phyloP scores from a whole-genome alignment of 75 land plant species.

The Sequoiadendron giganteum region DNA sequence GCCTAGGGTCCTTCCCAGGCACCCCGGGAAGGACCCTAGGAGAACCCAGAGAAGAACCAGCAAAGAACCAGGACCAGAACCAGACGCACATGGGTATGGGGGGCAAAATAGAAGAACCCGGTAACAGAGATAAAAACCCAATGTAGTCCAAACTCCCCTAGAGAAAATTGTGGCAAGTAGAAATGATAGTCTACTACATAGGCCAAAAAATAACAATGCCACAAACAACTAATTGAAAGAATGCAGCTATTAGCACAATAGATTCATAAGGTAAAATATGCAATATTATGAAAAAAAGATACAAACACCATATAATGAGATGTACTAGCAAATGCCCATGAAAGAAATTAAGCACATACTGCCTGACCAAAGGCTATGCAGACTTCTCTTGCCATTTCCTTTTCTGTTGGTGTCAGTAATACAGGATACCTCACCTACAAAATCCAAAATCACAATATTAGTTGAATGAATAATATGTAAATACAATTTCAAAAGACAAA shows the following conservation, averaged over 20 bases:
- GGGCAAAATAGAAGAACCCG: too few relatives aligned
- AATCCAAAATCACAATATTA: background rate
- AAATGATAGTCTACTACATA: background rate
- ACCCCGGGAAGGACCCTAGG: too few relatives aligned
- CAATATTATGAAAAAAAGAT: background rate
- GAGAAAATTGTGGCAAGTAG: background rate
- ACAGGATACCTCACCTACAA: conserved; percentile 98
- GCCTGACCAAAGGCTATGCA: conserved; percentile 94
- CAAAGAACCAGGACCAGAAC: too few relatives aligned
- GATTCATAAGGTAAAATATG: background rate
- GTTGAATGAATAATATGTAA: background rate
- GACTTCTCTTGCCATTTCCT: conserved; percentile 98
- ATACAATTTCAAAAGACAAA: background rate
- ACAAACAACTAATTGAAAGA: background rate
- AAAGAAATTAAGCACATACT: conserved; percentile 39
- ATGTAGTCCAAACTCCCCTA: background rate
- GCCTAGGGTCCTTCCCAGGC: too few relatives aligned
- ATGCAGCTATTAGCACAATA: background rate
- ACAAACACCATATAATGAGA: background rate
- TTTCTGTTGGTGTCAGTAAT: conserved; percentile 87
- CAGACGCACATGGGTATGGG: too few relatives aligned
- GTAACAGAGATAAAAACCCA: background rate
- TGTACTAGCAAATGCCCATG: background rate
- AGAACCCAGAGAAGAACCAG: too few relatives aligned
- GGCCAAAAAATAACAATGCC: background rate